Base-by-base conservation (phyloP, 345 rosid genomes). In the Passiflora organensis region DNA sequence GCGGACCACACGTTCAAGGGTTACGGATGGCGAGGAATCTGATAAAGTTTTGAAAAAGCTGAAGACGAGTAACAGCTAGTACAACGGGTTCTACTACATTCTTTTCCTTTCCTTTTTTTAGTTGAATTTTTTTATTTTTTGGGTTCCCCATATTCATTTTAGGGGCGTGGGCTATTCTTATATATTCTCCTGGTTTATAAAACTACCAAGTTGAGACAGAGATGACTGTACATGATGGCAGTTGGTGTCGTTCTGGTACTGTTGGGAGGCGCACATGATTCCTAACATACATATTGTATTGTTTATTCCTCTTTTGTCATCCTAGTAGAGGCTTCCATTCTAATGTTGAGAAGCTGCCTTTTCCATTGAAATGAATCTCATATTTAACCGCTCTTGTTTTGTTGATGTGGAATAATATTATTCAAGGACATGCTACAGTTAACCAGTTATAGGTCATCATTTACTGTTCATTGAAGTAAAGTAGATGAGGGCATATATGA, bases 41-140 rank as follows among this genome's bases (percentile, higher is more conserved):
- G 64, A 66, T 50, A 78, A 70, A 47, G 69, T 72, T 51, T 25
- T 36, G 39, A 85, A 85, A 81, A 85, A 77, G 72, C 76, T 65
- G 16, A 85, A 72, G 77, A 69, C 65, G 22, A 63, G 70, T 46
- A 78, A 65, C 62, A 55, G 66, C 43, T 67, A 72, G 65, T 18
- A 28, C 41, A 44, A 18, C 39, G 36, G 18, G 37, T 23, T 10
- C 39, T 51, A 14, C 23, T 49, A 43, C 14, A 23, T 22, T 44
- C 19, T 43, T 42, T 32, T 54, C 58, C 32, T 59, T 70, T 64
- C 43, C 44, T 49, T 18, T 39, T 52, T 65, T 47, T 52, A 17
- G 23, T 62, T 58, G 37, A 48, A 65, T 65, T 69, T 37, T 63
- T 82, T 70, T 60, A 63, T 62, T 69, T 58, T 66, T 55, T 56